Evolutionary conservation across 2,329 filamentous ascomycete genomes (phyloP).

Genomic region (Stenocarpella maydis): DNA sequence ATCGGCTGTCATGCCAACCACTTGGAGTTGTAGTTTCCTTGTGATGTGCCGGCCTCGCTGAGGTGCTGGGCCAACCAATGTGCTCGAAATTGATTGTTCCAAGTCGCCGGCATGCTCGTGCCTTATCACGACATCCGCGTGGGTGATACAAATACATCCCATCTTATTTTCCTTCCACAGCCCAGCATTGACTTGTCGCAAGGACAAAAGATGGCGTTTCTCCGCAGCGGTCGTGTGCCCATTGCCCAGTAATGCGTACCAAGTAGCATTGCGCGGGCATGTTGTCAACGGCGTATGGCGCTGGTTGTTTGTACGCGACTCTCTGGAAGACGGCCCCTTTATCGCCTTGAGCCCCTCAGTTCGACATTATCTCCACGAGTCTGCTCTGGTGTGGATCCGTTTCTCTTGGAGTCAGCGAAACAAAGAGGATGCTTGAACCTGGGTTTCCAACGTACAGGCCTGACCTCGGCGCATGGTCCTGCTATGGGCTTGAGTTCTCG

Average conservation of each 20-base stretch:
- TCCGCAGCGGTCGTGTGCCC: not conserved
- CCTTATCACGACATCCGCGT: constrained; percentile 23
- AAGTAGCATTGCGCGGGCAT: not conserved
- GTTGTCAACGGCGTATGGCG: not conserved
- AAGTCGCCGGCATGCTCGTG: constrained; percentile 8
- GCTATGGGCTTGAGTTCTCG: not conserved
- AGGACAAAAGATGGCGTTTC: not conserved
- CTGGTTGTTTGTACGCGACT: not conserved
- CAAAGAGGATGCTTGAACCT: not conserved
- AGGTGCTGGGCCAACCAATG: constrained; percentile 12
- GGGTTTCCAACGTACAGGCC: not conserved
- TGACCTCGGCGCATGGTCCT: not conserved
- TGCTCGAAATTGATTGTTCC: constrained; percentile 3
- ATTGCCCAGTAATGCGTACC: not conserved
- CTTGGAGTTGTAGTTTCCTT: constrained; percentile 30
- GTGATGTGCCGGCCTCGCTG: constrained; percentile 24
- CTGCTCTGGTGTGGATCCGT: not conserved
- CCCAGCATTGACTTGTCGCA: constrained; percentile 8
- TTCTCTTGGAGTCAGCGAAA: not conserved
- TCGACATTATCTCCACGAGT: not conserved
- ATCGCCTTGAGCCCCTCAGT: constrained; percentile 13
- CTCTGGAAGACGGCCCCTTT: constrained; percentile 14
- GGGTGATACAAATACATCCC: not conserved
- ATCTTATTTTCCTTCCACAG: not conserved
- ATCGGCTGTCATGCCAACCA: constrained; percentile 31